phyloP scores from a whole-genome alignment of 768 basidiomycete species.

The Rhizopogon vinicolor region DNA sequence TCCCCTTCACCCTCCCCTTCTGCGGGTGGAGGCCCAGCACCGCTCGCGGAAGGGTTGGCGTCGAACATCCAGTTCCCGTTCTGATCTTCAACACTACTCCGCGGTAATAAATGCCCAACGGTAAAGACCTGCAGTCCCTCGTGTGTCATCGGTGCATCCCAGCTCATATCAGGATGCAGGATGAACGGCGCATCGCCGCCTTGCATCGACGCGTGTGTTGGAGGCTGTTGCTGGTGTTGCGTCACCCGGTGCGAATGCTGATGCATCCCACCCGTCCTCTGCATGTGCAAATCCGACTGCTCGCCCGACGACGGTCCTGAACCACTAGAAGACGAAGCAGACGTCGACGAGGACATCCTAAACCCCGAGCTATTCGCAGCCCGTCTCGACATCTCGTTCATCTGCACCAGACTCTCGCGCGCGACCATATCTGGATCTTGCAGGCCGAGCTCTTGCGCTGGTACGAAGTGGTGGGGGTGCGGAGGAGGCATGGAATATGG shows the following conservation, averaged over 20 bases:
- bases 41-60: constrained; percentile 12
- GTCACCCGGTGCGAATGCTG: constrained; percentile 14
- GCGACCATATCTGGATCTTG: constrained; percentile 53
- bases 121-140: constrained; percentile 79
- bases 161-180: constrained; percentile 18
- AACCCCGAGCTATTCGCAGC: constrained; percentile 38
- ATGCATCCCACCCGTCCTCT: constrained; percentile 19
- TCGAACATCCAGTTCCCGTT: constrained; percentile 64
- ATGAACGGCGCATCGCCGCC: constrained; percentile 23
- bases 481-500: background rate
- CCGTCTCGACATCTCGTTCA: constrained; percentile 73
- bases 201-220: constrained; percentile 16
- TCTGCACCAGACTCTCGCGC: constrained; percentile 65
- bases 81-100: constrained; percentile 42
- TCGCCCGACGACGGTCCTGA: constrained; percentile 35
- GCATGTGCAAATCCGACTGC: constrained; percentile 42
- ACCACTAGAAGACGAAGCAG: constrained; percentile 11
- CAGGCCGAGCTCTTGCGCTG: constrained; percentile 33
- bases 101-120: constrained; percentile 70
- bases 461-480: background rate
- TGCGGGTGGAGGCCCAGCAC: constrained; percentile 8
- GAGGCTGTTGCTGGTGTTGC: constrained; percentile 8
- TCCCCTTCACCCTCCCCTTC: constrained; percentile 16
- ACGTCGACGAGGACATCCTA: constrained; percentile 11
- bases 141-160: constrained; percentile 33